Evolutionary conservation across 2,329 filamentous ascomycete genomes (phyloP), one percentile per base, ranked within the genome.

Genomic region (Claviceps citrina): DNA sequence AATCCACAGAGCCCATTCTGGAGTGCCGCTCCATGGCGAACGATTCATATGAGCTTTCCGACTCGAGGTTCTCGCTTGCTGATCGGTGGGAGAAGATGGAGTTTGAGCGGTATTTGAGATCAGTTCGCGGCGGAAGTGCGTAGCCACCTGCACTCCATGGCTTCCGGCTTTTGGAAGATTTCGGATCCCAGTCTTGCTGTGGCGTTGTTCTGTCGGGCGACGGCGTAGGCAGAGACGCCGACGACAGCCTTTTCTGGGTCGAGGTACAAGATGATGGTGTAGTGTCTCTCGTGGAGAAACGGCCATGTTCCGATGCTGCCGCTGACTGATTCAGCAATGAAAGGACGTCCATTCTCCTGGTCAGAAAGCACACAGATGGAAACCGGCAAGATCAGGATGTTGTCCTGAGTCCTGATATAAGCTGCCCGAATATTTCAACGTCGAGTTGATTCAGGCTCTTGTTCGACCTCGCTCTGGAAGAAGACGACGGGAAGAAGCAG

Each of bases 111-210:
- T 52, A 46, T 44, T 62, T 65, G 16, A 55, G 54, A 35, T 66
- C 61, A 39, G 61, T 44, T 10, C 60, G 56, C 32, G 63, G 51
- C 4, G 66, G 63, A 18, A 71, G 55, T 19, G 64, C 65, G 45
- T 67, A 71, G 31, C 67, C 67, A 26, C 61, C 63, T 15, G 63
- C 68, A 43, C 68, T 64, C 70, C 69, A 73, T 39, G 68, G 68
- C 30, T 58, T 69, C 41, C 67, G 63, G 24, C 44, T 46, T 46
- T 45, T 51, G 16, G 39, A 46, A 25, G 51, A 45, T 20, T 42
- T 48, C 16, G 42, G 32, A 33, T 50, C 48, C 44, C 42, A 47
- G 20, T 48, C 44, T 24, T 48, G 44, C 18, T 46, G 47, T n/a
- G 49, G 48, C 9, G 49, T 49, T 26, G 44, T 44, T 25, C 47